Percentiles rank a stretch among this genome's conserved stretches.
Evolutionary conservation across 139 green algal species (phyloP).

Genomic region (Closterium sp.): DNA sequence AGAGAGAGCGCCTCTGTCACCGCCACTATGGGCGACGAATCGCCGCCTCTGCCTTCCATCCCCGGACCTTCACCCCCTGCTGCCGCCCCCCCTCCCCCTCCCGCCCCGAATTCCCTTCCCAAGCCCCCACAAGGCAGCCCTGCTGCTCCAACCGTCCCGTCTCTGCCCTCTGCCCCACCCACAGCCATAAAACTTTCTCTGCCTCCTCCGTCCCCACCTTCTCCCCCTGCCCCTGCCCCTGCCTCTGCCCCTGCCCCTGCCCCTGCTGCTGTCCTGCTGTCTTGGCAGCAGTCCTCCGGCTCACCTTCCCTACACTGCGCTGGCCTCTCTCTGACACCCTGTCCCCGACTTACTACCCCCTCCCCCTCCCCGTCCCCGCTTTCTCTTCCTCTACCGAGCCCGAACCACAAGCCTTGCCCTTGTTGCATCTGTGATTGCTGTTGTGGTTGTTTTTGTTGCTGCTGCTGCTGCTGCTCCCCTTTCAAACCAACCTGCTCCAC

Average conservation of each 20-base stretch:
- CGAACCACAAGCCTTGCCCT: not conserved
- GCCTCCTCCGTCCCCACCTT: not conserved
- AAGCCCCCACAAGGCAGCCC: not conserved
- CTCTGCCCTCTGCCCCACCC: not conserved
- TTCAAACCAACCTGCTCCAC: not conserved
- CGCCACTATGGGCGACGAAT: not conserved
- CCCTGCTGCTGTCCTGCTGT: not conserved
- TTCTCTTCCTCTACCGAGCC: not conserved
- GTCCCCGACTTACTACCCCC: not conserved
- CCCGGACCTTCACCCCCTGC: too few relatives aligned
- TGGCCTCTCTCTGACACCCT: not conserved
- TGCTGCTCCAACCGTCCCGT: not conserved
- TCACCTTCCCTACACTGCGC: not conserved
- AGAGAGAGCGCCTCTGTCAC: not conserved
- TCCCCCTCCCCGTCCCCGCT: not conserved
- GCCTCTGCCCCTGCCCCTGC: not conserved
- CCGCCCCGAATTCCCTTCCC: not conserved
- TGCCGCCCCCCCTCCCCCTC: not conserved
- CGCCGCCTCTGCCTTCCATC: not conserved
- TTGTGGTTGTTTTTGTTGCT: not conserved
- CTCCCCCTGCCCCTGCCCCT: not conserved
- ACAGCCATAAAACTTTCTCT: not conserved
- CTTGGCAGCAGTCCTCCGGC: not conserved
- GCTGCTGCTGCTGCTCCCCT: not conserved
- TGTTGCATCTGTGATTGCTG: not conserved